Evolutionary conservation across 148 eudicot species (phyloP).

Genomic region (Rhododendron henanense): DNA sequence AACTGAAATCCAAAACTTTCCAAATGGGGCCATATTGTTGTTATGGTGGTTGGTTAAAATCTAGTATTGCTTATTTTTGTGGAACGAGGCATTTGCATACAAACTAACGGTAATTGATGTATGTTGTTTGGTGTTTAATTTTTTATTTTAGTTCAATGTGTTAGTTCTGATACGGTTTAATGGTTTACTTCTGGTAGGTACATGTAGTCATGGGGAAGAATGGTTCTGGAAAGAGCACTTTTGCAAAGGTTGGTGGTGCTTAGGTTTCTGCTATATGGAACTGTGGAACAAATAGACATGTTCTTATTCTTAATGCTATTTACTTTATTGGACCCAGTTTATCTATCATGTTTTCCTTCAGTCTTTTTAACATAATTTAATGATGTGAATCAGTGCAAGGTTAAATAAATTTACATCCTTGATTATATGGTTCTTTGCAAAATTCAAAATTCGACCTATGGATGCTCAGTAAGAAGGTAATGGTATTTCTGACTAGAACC

Average conservation of each 20-base stretch:
- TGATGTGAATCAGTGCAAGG: too few relatives aligned
- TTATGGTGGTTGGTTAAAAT: neutral
- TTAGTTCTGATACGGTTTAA: conserved; percentile 10
- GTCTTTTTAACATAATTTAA: neutral
- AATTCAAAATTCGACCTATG: neutral
- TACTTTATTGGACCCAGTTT: neutral
- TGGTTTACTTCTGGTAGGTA: conserved; percentile 42
- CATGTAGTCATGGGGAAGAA: conserved; percentile 98
- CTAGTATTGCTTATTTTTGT: neutral
- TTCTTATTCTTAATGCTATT: neutral
- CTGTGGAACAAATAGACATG: neutral
- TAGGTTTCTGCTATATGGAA: neutral
- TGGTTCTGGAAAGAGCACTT: conserved; percentile 99
- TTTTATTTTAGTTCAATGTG: neutral
- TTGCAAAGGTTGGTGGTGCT: conserved; percentile 66
- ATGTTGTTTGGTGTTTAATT: neutral
- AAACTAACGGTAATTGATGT: neutral
- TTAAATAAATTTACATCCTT: neutral
- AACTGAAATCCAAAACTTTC: neutral
- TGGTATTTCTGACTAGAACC: neutral
- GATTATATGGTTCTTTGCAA: neutral
- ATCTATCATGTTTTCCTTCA: neutral
- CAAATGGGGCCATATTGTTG: neutral
- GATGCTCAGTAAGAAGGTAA: neutral
- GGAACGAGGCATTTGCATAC: neutral